phyloP scores from a whole-genome alignment of 768 basidiomycete species.

The Lentinula raphanica region DNA sequence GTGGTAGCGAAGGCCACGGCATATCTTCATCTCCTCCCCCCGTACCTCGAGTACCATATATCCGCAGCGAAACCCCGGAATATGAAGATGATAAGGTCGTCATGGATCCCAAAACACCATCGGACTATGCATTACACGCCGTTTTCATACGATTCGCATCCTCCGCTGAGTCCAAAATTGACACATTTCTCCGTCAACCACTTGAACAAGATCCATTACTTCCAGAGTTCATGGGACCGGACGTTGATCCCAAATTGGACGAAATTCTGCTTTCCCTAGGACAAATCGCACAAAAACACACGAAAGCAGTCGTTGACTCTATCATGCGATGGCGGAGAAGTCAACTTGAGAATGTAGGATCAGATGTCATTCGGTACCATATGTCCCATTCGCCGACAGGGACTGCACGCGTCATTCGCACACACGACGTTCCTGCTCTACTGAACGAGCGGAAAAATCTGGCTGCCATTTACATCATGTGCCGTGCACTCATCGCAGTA shows the following conservation, averaged over 20 bases:
- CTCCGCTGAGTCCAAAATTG: slow-evolving; percentile 76
- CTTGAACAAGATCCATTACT: slow-evolving; percentile 67
- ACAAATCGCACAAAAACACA: slow-evolving; percentile 78
- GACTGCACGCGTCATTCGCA: slow-evolving; percentile 29
- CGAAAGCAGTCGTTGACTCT: slow-evolving; percentile 80
- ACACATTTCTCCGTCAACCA: slow-evolving; percentile 60
- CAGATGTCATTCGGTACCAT: slow-evolving; percentile 50
- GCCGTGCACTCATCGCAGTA: slow-evolving; percentile 75
- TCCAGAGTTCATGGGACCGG: slow-evolving; percentile 61
- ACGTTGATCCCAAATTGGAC: slow-evolving; percentile 76
- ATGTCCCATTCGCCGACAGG: slow-evolving; percentile 29
- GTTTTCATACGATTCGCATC: slow-evolving; percentile 85
- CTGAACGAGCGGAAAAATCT: slow-evolving; percentile 72
- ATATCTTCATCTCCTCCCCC: slow-evolving; percentile 67
- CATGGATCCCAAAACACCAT: slow-evolving; percentile 74
- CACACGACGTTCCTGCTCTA: slow-evolving; percentile 44
- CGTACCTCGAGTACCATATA: slow-evolving; percentile 67
- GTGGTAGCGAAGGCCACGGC: slow-evolving; percentile 61
- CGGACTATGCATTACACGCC: slow-evolving; percentile 84
- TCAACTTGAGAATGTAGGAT: slow-evolving; percentile 57
- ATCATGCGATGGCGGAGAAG: slow-evolving; percentile 83
- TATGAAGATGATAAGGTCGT: slow-evolving; percentile 65
- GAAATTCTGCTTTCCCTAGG: slow-evolving; percentile 80
- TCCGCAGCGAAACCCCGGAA: slow-evolving; percentile 53
- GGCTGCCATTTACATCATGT: slow-evolving; percentile 86